A percentile compares a stretch with the other conserved stretches of the same genome.
phyloP scores from a whole-genome alignment of 2,329 filamentous ascomycete species.

The Fusarium vanettenii region DNA sequence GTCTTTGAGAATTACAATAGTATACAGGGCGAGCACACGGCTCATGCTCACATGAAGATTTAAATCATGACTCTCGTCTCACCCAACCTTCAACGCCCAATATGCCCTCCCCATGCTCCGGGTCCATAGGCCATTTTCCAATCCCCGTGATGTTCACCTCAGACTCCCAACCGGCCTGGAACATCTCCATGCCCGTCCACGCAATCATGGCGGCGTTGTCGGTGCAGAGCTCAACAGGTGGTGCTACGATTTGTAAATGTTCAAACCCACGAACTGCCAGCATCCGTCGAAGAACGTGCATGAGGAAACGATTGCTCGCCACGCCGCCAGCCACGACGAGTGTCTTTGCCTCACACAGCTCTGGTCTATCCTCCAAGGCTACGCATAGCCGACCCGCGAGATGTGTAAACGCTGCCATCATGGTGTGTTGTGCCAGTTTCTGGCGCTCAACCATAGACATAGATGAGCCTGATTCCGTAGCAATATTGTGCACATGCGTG shows the following conservation, averaged over 20 bases:
- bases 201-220: slow-evolving; percentile 99
- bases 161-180: slow-evolving; percentile 76
- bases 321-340: slow-evolving; percentile 92
- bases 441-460: slow-evolving; percentile 71
- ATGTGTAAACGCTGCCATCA: slow-evolving; percentile 90
- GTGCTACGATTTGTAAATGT: slow-evolving; percentile 73
- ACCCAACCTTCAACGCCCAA: slow-evolving; percentile 67
- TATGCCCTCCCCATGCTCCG: slow-evolving; percentile 69
- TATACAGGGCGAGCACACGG: slow-evolving; percentile 4
- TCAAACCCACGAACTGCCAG: slow-evolving; percentile 75
- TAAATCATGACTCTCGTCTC: slow-evolving; percentile 30
- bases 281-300: slow-evolving; percentile 68
- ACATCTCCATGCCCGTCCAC: slow-evolving; percentile 96
- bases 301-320: slow-evolving; percentile 84
- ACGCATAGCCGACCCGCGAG: slow-evolving; percentile 80
- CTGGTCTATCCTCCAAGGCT: slow-evolving; percentile 61
- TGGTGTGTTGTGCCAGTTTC: slow-evolving; percentile 76
- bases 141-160: slow-evolving; percentile 69
- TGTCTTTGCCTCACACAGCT: slow-evolving; percentile 59
- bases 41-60: not conserved
- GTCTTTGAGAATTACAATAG: slow-evolving; percentile 16
- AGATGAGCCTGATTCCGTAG: slow-evolving; percentile 49
- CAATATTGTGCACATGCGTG: slow-evolving; percentile 61
- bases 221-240: slow-evolving; percentile 83
- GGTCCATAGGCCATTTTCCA: slow-evolving; percentile 81